Evolutionary conservation across 345 rosid species (phyloP), one percentile per base, ranked within the genome.

Genomic region (Citrus maxima): DNA sequence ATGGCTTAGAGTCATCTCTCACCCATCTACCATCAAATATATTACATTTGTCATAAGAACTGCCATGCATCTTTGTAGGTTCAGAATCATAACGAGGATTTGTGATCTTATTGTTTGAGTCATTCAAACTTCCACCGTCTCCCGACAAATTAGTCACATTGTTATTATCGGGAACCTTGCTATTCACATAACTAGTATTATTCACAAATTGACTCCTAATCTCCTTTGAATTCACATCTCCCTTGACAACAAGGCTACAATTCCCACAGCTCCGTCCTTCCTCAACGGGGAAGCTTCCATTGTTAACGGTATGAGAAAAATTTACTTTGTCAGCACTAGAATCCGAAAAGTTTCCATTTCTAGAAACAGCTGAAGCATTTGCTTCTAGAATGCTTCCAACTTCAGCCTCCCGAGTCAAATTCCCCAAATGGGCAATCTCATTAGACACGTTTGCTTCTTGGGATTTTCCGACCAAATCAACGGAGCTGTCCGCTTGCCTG

Each of bases 21-120:
- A 81, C 94, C 98, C 98, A 92, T 65, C 76, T 85, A 3, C 98
- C 98, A 86, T 91, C 94, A 82, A 88, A 93, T 38, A 90, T 79
- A 83, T 92, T 91, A 82, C 98, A 95, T 8, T 59, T 76, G 70
- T 82, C 84, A 58, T 61, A 79, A 54, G 84, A 81, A 38, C 24
- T 76, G 32, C n/a, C 58, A 12, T 38, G 49, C 27, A 2, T 72
- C 66, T 73, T 59, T 28, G 38, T 22, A 46, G 28, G 59, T 35
- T 60, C 51, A 56, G 80, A 49, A 42, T 75, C 80, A 40, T 10
- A 6, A 28, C 14, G 30, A 49, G 49, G 6, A 51, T 40, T 28
- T 0, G 10, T 7, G 46, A 19, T 10, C 51, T 46, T 46, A 27
- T 61, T 71, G 60, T 55, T 76, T 25, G 70, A 37, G 69, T 5